A percentile compares a stretch with the other conserved stretches of the same genome.
Conservation (phyloP, 345 rosid genomes). For the Hibiscus syriacus region DNA sequence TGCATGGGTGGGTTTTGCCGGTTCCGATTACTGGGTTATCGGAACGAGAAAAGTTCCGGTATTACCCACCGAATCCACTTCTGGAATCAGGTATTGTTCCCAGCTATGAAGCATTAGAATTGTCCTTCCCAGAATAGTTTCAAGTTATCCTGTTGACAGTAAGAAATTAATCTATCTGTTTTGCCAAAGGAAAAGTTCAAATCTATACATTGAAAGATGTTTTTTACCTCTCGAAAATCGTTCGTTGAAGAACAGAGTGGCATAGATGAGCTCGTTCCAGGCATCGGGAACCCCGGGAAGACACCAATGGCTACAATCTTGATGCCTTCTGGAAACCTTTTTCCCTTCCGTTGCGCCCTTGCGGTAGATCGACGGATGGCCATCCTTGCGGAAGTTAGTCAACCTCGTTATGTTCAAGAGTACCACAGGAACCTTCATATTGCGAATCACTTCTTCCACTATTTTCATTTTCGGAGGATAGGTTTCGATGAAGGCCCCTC, state of each 20-base stretch:
- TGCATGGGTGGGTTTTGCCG: no score
- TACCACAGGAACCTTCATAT: constrained; percentile 49
- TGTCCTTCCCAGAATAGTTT: no score
- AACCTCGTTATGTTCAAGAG: constrained; percentile 76
- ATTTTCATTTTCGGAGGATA: constrained; percentile 87
- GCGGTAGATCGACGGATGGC: constrained; percentile 82
- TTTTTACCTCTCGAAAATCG: constrained; percentile 11
- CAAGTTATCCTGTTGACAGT: no score
- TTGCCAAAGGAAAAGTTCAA: neutral
- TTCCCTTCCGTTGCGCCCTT: constrained; percentile 35
- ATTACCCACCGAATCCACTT: no score
- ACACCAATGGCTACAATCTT: constrained; percentile 99
- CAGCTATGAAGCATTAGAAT: no score
- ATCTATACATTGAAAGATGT: neutral
- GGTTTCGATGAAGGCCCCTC: constrained; percentile 51
- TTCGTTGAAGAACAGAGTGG: constrained; percentile 39
- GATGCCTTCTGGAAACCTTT: constrained; percentile 38
- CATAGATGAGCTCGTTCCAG: constrained; percentile 91
- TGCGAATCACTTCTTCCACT: constrained; percentile 65
- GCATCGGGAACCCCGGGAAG: constrained; percentile 90
- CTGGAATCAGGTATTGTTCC: no score
- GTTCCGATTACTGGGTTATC: no score
- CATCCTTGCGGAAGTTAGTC: constrained; percentile 87
- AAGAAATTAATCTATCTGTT: no score
- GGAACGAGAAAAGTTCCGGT: no score